Percentiles rank a stretch among this genome's conserved stretches.
Evolutionary conservation across 805 yeast genomes (phyloP).

Genomic region (Jamesozyma lodderae): DNA sequence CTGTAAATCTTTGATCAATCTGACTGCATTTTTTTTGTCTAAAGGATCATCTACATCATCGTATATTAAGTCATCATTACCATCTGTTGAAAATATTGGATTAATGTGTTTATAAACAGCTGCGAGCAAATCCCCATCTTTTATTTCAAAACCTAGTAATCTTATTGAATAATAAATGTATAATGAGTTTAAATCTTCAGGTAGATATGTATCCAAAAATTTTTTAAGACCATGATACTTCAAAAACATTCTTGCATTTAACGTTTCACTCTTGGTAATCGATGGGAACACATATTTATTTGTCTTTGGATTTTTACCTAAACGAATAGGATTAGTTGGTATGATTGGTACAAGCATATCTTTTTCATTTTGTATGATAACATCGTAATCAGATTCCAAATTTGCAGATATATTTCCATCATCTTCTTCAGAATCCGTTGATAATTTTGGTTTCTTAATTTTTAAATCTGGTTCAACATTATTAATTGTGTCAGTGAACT

Average conservation of each 20-base stretch:
- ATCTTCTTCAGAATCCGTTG: neutral
- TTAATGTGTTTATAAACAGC: conserved; percentile 17
- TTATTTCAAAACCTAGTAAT: conserved; percentile 51
- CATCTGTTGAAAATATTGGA: conserved; percentile 9
- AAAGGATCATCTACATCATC: conserved; percentile 28
- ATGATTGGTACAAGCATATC: conserved; percentile 13
- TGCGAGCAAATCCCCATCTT: conserved; percentile 30
- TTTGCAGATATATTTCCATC: neutral
- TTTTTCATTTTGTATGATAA: conserved; percentile 2
- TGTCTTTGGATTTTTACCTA: conserved; percentile 20
- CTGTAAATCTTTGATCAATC: conserved; percentile 44
- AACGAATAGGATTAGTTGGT: conserved; percentile 18
- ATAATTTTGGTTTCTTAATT: conserved; percentile 1
- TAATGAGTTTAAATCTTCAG: conserved; percentile 48
- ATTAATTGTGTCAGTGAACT: neutral
- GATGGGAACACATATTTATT: conserved; percentile 31
- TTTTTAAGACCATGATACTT: conserved; percentile 49
- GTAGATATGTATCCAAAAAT: conserved; percentile 55
- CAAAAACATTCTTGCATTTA: conserved; percentile 43
- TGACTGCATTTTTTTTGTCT: conserved; percentile 38
- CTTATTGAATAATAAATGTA: conserved; percentile 50
- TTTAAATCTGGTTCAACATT: neutral
- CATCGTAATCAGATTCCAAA: neutral
- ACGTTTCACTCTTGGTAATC: conserved; percentile 36
- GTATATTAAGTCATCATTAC: conserved; percentile 9